Percentiles rank a stretch among this genome's conserved stretches.
phyloP scores from a whole-genome alignment of 192 early-diverging fungal genomes.

The Coemansia sp. region DNA sequence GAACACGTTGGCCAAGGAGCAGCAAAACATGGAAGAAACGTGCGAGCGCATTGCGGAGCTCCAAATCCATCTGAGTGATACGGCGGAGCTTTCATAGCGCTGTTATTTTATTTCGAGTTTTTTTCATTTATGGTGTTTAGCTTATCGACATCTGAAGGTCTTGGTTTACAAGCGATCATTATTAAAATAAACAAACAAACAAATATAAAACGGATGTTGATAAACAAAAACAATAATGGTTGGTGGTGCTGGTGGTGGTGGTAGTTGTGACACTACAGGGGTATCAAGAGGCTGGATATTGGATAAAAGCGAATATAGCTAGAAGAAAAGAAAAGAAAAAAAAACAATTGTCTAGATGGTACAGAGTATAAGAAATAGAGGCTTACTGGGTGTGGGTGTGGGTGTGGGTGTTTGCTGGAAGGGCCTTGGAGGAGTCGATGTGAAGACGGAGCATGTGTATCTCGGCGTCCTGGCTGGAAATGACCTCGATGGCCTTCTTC shows the following conservation, averaged over 20 bases:
- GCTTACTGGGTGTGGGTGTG: too few species aligned
- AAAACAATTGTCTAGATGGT: too few species aligned
- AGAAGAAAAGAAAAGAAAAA: too few species aligned
- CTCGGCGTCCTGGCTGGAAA: constrained; percentile 36
- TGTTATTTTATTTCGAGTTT: not conserved
- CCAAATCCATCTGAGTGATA: constrained; percentile 20
- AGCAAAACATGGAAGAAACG: constrained; percentile 14
- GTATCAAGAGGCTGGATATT: too few species aligned
- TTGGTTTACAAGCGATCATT: not conserved
- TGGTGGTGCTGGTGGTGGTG: too few species aligned
- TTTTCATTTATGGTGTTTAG: not conserved
- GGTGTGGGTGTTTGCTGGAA: too few species aligned
- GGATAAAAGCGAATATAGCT: too few species aligned
- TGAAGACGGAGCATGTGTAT: constrained; percentile 38
- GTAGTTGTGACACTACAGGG: too few species aligned
- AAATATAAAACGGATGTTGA: not conserved
- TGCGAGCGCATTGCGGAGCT: constrained; percentile 33
- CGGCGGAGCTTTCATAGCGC: too few species aligned
- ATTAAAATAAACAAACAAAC: not conserved
- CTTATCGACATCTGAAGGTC: not conserved
- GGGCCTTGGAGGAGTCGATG: constrained; percentile 18
- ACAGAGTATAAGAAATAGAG: too few species aligned
- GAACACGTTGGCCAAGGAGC: constrained; percentile 23
- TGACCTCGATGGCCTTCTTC: constrained; percentile 70
- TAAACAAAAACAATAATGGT: not conserved